These are phyloP conservation scores for Kluyveromyces sp. DNA, from an alignment of 1,139 yeast species.

Conservation along the genomic window DNA sequence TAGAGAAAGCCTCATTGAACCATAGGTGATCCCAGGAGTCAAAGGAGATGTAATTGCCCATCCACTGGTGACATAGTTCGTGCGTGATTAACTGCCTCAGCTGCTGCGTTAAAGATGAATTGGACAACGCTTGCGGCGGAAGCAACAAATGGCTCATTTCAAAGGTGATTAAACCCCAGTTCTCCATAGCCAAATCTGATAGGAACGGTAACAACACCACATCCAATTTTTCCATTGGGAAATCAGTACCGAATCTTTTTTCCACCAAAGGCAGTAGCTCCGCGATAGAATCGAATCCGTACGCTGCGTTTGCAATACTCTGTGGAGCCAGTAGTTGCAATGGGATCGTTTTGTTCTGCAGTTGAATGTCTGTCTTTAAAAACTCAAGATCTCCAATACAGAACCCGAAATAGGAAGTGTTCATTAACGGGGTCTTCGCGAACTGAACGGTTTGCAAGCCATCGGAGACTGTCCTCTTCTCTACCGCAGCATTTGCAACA, in stretches of 20 bases:
- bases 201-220: conserved; percentile 61
- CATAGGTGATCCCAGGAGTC: conserved; percentile 62
- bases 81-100: conserved; percentile 57
- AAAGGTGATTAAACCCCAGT: conserved; percentile 61
- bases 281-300: conserved; percentile 42
- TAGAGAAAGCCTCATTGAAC: conserved; percentile 72
- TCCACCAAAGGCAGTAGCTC: conserved; percentile 42
- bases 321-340: conserved; percentile 49
- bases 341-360: conserved; percentile 34
- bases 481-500: conserved; percentile 39
- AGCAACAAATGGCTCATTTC: conserved; percentile 46
- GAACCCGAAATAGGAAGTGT: conserved; percentile 59
- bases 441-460: conserved; percentile 37
- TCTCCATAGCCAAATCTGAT: conserved; percentile 74
- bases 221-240: conserved; percentile 58
- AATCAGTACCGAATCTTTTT: conserved; percentile 37
- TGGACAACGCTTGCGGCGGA: conserved; percentile 31
- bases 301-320: conserved; percentile 39
- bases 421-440: conserved; percentile 48
- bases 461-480: not conserved
- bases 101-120: conserved; percentile 26
- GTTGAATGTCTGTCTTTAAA: conserved; percentile 34
- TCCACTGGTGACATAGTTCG: conserved; percentile 72
- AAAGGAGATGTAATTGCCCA: conserved; percentile 60
- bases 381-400: conserved; percentile 58